Evolutionary conservation across 2,329 filamentous ascomycete species (phyloP), one percentile per base, ranked within the genome.

Genomic region (Macrophomina phaseolina): DNA sequence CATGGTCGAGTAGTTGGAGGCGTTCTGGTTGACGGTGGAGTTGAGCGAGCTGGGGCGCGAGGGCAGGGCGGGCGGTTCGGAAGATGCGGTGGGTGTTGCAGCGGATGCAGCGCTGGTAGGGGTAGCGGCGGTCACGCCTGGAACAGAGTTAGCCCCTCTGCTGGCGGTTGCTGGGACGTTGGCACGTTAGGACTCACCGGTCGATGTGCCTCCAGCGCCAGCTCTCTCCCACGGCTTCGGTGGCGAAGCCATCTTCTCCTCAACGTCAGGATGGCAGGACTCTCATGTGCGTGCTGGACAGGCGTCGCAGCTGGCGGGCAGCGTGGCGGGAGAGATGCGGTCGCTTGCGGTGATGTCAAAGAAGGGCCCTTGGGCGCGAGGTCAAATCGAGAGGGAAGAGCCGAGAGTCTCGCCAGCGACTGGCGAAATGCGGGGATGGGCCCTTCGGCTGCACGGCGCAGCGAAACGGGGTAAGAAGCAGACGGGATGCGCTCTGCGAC

Each of bases 221-320:
- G 90, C 86, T 79, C 90, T 88, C 82, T 99, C 95, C 95, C 95
- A 99, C 55, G 95, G 95, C 82, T 99, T 99, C 66, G 95, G 95
- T 76, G 95, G 95, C 79, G 94, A 97, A 70, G 83, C 85, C 85
- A 88, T 88, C 52, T 70, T 73, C 68, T 74, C 55, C 64, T 67
- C 45, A 60, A 45, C 28, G 45, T 51, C 64, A 68, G 67, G 68
- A 68, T 76, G 72, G 73, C 71, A 70, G 69, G 69, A 40, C 60
- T 61, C 40, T 68, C 69, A 70, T 70, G 64, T 56, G 67, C 55
- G 67, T 66, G 58, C 58, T 62, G 16, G 45, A 62, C 32, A 34
- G 52, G 14, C 14, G 52, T 55, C 40, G 55, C 48, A n/a, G 46
- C 48, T 40, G 61, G 61, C 48, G 16, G 38, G 46, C 61, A 52